phyloP scores from a whole-genome alignment of 2,329 filamentous ascomycete species.

The Fusarium sterilihyphosum region DNA sequence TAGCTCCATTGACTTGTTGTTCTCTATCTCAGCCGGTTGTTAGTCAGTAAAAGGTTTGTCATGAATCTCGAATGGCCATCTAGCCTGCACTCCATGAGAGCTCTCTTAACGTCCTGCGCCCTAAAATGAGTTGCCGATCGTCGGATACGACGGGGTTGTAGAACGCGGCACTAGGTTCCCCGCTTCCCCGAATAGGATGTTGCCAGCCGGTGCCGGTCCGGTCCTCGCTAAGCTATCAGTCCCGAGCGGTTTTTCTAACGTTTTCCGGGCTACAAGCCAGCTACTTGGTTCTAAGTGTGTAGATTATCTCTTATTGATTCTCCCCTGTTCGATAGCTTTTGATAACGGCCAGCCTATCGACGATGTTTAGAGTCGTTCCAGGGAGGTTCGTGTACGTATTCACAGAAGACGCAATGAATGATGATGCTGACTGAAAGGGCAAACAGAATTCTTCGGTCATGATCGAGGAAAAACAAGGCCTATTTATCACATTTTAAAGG shows the following conservation, averaged over 20 bases:
- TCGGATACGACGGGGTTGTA: not conserved
- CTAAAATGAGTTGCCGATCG: not conserved
- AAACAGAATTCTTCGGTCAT: too few species aligned
- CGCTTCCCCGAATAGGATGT: not conserved
- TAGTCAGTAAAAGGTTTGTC: not conserved
- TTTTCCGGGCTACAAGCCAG: not conserved
- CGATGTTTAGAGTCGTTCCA: too few species aligned
- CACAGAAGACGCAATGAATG: too few species aligned
- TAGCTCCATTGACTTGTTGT: not conserved
- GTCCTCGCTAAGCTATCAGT: not conserved
- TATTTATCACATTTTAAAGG: too few species aligned
- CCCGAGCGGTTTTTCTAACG: too few species aligned
- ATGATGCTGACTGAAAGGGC: too few species aligned
- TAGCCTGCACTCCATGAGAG: accelerated
- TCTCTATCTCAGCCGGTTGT: not conserved
- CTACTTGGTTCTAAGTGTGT: too few species aligned
- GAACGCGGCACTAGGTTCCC: not conserved
- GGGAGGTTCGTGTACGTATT: too few species aligned
- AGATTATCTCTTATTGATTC: too few species aligned
- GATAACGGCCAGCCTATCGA: too few species aligned
- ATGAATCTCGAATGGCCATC: not conserved
- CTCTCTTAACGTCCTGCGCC: not conserved
- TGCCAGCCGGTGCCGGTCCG: not conserved
- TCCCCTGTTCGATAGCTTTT: too few species aligned
- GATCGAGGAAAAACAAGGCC: too few species aligned